Evolutionary conservation across 1,284 basidiomycete species (phyloP).

Genomic region (Sanguinoderma infundibulare): DNA sequence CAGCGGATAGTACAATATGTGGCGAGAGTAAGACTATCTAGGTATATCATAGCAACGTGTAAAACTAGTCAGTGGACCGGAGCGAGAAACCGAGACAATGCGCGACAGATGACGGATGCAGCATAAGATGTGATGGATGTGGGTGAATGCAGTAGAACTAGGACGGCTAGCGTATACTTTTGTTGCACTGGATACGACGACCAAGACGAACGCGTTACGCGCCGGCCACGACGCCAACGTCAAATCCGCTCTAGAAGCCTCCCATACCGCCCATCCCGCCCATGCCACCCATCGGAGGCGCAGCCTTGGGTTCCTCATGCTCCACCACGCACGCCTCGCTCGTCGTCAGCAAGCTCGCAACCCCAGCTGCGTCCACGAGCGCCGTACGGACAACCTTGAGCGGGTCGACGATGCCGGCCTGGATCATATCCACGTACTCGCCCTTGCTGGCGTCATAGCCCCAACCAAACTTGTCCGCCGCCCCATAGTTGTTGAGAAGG

Average conservation of each 20-base stretch:
- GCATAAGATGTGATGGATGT: not conserved
- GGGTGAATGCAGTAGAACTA: not conserved
- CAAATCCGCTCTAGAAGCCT: constrained; percentile 36
- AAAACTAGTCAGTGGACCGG: not conserved
- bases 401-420: constrained; percentile 92
- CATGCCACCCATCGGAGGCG: constrained; percentile 63
- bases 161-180: constrained; percentile 7
- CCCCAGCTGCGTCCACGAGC: constrained; percentile 87
- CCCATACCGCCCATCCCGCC: constrained; percentile 61
- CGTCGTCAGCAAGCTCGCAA: constrained; percentile 91
- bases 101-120: not conserved
- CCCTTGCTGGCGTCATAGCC: constrained; percentile 94
- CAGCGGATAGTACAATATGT: constrained; percentile 7
- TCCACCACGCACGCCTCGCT: constrained; percentile 95
- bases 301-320: constrained; percentile 77
- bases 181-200: not conserved
- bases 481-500: constrained; percentile 72
- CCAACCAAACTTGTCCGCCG: constrained; percentile 74
- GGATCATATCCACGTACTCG: constrained; percentile 95
- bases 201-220: not conserved
- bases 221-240: not conserved
- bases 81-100: not conserved
- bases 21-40: constrained; percentile 13
- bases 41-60: constrained; percentile 13
- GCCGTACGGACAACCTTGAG: constrained; percentile 93